Conservation (phyloP, 352 stramenopile genomes). For the Pythium aphanidermatum region DNA sequence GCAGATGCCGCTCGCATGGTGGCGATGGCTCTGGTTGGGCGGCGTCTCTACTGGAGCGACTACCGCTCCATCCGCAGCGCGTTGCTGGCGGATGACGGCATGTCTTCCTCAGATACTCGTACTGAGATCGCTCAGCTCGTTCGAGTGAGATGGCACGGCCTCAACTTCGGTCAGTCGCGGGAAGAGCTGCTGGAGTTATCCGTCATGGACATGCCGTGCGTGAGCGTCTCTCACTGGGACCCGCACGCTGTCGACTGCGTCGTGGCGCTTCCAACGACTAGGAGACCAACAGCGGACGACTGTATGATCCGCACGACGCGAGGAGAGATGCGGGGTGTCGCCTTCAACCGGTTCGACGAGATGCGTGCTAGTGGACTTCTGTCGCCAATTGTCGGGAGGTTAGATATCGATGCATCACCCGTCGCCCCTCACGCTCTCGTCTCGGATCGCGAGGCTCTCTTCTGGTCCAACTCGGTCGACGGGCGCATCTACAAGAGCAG, state of each 20-base stretch:
- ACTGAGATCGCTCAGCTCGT: constrained; percentile 30
- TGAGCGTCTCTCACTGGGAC: constrained; percentile 37
- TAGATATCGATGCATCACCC: constrained; percentile 30
- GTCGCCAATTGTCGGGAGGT: constrained; percentile 42
- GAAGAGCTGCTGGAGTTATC: constrained; percentile 30
- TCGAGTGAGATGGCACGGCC: constrained; percentile 40
- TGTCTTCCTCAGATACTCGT: constrained; percentile 7
- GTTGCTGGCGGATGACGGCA: constrained; percentile 16
- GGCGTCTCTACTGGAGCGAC: constrained; percentile 58
- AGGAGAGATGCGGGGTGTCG: constrained; percentile 40
- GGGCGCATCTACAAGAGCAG: constrained; percentile 58
- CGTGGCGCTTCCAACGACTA: constrained; percentile 30
- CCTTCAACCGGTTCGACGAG: constrained; percentile 36
- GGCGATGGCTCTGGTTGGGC: constrained; percentile 4
- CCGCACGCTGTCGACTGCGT: constrained; percentile 48
- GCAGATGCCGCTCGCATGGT: constrained; percentile 9
- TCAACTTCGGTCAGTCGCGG: constrained; percentile 37
- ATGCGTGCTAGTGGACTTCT: constrained; percentile 37
- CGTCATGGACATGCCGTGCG: constrained; percentile 33
- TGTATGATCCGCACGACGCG: constrained; percentile 44
- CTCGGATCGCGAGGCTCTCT: constrained; percentile 39
- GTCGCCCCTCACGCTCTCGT: constrained; percentile 43
- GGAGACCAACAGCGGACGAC: constrained; percentile 19
- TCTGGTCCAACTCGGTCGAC: constrained; percentile 68
- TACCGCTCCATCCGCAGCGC: constrained; percentile 29